Evolutionary conservation across 2,329 filamentous ascomycete genomes (phyloP), one percentile per base, ranked within the genome.

Genomic region (Ophiostoma sp.): DNA sequence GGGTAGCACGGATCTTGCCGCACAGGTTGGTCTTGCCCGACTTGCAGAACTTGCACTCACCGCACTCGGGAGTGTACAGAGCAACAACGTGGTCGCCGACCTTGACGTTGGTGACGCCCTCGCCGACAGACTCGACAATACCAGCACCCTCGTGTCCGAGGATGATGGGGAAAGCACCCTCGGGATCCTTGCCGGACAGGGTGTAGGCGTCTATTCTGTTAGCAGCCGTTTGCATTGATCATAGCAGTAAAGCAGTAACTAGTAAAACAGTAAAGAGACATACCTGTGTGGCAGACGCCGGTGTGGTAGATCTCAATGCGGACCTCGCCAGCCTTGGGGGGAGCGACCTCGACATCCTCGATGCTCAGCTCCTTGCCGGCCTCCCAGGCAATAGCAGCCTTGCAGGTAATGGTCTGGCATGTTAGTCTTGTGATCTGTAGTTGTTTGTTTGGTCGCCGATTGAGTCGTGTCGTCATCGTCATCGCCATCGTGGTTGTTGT

Each of bases 11-110:
- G 81, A 99, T 99, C 88, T 98, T 98, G 80, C 95, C 95, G 83
- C 94, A 98, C 71, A 98, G 90, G 83, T 98, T 98, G 77, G 94
- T 98, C 89, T 99, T 99, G 83, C 94, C 95, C 60, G 94, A 98
- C 82, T 93, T 95, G 90, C 95, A 99, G 87, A 98, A 98, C 85
- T 98, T 98, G 89, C 95, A 99, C 81, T 98, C 94, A 76, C 88
- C 86, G 85, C 95, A 98, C 84, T 98, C 94, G 74, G 95, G 95
- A 66, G 94, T 98, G 85, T 96, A 96, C 73, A 96, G 90, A 76
- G 92, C 91, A 76, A 94, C 84, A 71, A 97, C 94, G 78, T 95
- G 89, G 83, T 97, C 94, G 74, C 94, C 94, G 68, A 88, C 87
- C 86, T 97, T 96, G 76, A 97, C 94, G 76, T 89, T 93, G 76